A percentile compares a stretch with the other conserved stretches of the same genome.
These are phyloP conservation scores for Aspergillus neotritici DNA, from an alignment of 2,329 filamentous ascomycete genomes.

Conservation along the genomic window DNA sequence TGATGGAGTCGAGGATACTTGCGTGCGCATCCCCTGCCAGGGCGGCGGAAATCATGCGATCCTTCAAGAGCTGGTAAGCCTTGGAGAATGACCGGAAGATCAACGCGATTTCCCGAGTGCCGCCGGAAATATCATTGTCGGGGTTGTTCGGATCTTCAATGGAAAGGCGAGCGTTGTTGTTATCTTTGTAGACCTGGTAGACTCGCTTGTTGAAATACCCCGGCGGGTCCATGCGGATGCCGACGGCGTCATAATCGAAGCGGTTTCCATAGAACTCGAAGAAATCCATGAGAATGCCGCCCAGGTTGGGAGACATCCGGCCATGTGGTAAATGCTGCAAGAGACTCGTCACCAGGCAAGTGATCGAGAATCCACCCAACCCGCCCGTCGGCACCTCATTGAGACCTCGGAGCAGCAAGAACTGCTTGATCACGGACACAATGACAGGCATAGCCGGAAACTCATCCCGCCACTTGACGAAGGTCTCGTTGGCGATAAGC, in stretches of 20 bases:
- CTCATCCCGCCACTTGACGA: conserved; percentile 68
- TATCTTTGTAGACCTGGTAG: conserved; percentile 47
- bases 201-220: conserved; percentile 63
- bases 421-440: conserved; percentile 86
- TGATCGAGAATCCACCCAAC: conserved; percentile 88
- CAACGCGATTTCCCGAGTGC: conserved; percentile 63
- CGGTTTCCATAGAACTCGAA: conserved; percentile 81
- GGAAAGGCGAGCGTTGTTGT: conserved; percentile 63
- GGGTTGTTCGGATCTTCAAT: conserved; percentile 89
- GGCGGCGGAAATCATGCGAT: conserved; percentile 47
- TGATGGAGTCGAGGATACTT: conserved; percentile 65
- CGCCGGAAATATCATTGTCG: conserved; percentile 83
- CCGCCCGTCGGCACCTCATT: conserved; percentile 91
- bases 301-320: conserved; percentile 64
- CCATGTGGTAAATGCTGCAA: conserved; percentile 72
- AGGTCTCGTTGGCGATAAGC: conserved; percentile 72
- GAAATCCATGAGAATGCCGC: conserved; percentile 78
- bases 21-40: conserved; percentile 15
- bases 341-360: conserved; percentile 86
- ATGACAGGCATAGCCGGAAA: conserved; percentile 83
- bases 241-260: conserved; percentile 64
- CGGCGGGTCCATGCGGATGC: conserved; percentile 71
- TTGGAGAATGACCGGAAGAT: conserved; percentile 66
- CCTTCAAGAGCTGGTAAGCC: conserved; percentile 54
- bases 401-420: conserved; percentile 77